These are phyloP conservation scores for Vaccinium myrtillus DNA, from an alignment of 148 eudicot genomes.

Conservation along the genomic window DNA sequence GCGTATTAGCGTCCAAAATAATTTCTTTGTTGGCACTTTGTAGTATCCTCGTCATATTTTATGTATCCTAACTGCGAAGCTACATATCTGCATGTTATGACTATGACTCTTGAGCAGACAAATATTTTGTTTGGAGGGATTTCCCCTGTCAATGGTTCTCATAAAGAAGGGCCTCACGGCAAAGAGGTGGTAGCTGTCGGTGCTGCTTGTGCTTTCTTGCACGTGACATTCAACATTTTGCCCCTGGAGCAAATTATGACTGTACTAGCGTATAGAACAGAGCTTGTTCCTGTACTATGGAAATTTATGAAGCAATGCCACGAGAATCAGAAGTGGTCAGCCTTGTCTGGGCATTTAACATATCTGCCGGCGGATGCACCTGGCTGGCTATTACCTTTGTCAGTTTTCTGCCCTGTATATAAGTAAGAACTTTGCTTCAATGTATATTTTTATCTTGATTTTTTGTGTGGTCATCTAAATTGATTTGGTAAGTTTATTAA, in stretches of 20 bases:
- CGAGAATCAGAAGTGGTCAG: constrained; percentile 73
- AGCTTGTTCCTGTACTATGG: constrained; percentile 86
- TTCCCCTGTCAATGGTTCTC: constrained; percentile 37
- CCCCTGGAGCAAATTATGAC: constrained; percentile 87
- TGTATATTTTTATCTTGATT: background rate
- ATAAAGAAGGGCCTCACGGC: constrained; percentile 42
- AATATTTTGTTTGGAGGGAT: constrained; percentile 71
- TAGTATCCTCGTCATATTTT: background rate
- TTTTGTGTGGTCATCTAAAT: background rate
- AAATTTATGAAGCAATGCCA: constrained; percentile 89
- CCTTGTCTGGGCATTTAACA: constrained; percentile 57
- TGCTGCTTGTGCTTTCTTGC: constrained; percentile 85
- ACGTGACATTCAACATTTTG: constrained; percentile 76
- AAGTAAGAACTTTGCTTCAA: constrained; percentile 51
- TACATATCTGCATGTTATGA: constrained; percentile 7
- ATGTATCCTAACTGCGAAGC: background rate
- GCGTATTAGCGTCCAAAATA: constrained; percentile 13
- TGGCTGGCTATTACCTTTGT: constrained; percentile 93
- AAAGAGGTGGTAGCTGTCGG: constrained; percentile 71
- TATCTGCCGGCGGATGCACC: constrained; percentile 73
- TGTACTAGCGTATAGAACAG: constrained; percentile 83
- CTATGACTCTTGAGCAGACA: constrained; percentile 52
- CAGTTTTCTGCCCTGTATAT: constrained; percentile 95
- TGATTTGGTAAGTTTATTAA: background rate
- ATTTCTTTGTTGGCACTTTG: background rate